These are phyloP conservation scores for Tulasnella sp. DNA, from an alignment of 768 basidiomycete genomes.

Conservation along the genomic window DNA sequence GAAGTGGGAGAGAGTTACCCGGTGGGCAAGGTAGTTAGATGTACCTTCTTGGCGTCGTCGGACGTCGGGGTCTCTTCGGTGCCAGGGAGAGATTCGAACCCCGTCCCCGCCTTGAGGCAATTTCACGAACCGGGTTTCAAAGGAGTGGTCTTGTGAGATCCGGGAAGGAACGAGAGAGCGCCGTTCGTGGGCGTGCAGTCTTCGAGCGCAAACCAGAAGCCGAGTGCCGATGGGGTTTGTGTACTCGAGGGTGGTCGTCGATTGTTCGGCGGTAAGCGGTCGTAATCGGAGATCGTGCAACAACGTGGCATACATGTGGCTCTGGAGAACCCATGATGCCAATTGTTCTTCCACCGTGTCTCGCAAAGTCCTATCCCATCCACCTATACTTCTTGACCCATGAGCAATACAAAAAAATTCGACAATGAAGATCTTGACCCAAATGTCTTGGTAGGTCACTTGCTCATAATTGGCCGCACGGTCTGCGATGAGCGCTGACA, in stretches of 20 bases:
- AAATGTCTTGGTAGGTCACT: too few species aligned
- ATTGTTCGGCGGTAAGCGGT: too few species aligned
- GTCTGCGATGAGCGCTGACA: not conserved
- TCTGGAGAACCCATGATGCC: too few species aligned
- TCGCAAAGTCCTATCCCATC: too few species aligned
- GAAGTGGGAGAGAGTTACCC: conserved; percentile 38
- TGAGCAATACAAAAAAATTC: too few species aligned
- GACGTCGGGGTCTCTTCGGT: conserved; percentile 21
- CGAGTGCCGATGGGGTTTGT: conserved; percentile 86
- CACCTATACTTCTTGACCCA: too few species aligned
- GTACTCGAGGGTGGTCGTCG: too few species aligned
- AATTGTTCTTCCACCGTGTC: too few species aligned
- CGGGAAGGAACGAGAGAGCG: conserved; percentile 81
- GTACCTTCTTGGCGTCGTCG: conserved; percentile 32
- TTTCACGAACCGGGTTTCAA: conserved; percentile 80
- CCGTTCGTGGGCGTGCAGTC: conserved; percentile 76
- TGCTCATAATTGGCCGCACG: too few species aligned
- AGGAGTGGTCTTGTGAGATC: conserved; percentile 69
- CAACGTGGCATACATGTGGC: too few species aligned
- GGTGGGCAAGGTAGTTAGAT: conserved; percentile 64
- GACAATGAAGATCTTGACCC: too few species aligned
- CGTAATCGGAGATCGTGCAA: too few species aligned
- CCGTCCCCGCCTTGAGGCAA: conserved; percentile 69
- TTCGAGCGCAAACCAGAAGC: conserved; percentile 95
- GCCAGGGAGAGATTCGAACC: conserved; percentile 47